Conservation (phyloP, 2,329 filamentous ascomycete species). For the Penicillium sp. region DNA sequence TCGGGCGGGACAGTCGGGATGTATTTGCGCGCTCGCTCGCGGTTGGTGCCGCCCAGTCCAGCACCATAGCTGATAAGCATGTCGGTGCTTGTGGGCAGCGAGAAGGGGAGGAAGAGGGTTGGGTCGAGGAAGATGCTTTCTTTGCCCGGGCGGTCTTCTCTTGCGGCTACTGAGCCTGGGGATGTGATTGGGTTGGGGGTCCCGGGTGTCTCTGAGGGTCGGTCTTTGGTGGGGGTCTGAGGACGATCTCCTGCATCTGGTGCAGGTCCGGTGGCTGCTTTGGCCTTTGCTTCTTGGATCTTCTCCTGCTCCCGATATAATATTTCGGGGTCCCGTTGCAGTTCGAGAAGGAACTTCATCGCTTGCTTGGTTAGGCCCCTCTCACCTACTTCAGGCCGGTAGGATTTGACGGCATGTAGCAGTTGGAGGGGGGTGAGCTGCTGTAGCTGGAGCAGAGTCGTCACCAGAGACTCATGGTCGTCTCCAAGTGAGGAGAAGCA, state of each 20-base stretch:
- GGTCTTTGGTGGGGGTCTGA: conserved; percentile 26
- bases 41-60: conserved; percentile 86
- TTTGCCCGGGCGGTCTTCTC: conserved; percentile 27
- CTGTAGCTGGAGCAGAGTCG: conserved; percentile 83
- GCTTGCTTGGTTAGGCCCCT: conserved; percentile 84
- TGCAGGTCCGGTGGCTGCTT: conserved; percentile 14
- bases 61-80: conserved; percentile 96
- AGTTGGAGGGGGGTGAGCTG: conserved; percentile 80
- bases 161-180: conserved; percentile 20
- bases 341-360: conserved; percentile 74
- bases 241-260: conserved; percentile 23
- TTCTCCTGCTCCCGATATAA: conserved; percentile 41
- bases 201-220: conserved; percentile 14
- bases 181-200: conserved; percentile 22
- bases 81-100: conserved; percentile 90
- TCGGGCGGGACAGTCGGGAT: conserved; percentile 92
- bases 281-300: conserved; percentile 27
- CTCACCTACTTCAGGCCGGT: conserved; percentile 90
- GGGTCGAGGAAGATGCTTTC: conserved; percentile 69
- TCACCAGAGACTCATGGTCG: conserved; percentile 81
- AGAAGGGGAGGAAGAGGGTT: conserved; percentile 87
- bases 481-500: conserved; percentile 93
- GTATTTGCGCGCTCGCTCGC: conserved; percentile 88
- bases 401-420: conserved; percentile 86
- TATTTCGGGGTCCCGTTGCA: conserved; percentile 69